Conservation (phyloP, 371 early-diverging fungal genomes). For the Mortierella sp. region DNA sequence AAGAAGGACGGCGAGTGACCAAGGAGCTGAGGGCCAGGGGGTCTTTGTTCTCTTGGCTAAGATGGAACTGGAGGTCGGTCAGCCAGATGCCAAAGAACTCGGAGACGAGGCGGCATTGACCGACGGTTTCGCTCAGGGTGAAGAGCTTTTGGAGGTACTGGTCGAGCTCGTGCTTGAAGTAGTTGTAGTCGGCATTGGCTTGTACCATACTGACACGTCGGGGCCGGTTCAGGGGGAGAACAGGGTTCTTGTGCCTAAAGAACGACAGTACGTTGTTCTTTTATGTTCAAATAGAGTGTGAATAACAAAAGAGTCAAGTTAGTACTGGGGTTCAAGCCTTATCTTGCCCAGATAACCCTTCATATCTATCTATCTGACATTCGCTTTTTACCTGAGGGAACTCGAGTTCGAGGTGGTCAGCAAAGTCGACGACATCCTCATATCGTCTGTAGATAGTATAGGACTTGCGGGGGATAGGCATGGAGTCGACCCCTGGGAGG, state of each 20-base stretch:
- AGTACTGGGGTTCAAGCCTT: not conserved
- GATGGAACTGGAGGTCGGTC: conserved; percentile 27
- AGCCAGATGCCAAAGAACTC: conserved; percentile 47
- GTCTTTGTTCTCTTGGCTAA: conserved; percentile 9
- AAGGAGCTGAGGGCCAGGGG: conserved; percentile 16
- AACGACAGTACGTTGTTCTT: not conserved
- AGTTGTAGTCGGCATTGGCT: not conserved
- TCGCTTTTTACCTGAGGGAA: conserved; percentile 13
- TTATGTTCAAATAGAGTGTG: not conserved
- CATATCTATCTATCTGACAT: no score
- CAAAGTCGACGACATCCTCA: conserved; percentile 29
- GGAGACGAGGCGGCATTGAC: conserved; percentile 30
- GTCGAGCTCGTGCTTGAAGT: conserved; percentile 8
- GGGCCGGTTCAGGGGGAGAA: not conserved
- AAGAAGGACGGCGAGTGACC: not conserved
- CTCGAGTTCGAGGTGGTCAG: conserved; percentile 21
- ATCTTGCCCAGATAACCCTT: no score
- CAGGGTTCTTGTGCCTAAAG: not conserved
- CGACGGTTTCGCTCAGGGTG: not conserved
- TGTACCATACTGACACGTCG: not conserved
- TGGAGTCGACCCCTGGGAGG: conserved; percentile 2
- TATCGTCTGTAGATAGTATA: conserved; percentile 31
- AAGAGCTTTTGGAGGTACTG: conserved; percentile 22
- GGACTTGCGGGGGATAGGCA: conserved; percentile 19
- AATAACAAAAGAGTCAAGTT: not conserved